Conservation (phyloP, 345 rosid species). For the Eucalyptus sp. region DNA sequence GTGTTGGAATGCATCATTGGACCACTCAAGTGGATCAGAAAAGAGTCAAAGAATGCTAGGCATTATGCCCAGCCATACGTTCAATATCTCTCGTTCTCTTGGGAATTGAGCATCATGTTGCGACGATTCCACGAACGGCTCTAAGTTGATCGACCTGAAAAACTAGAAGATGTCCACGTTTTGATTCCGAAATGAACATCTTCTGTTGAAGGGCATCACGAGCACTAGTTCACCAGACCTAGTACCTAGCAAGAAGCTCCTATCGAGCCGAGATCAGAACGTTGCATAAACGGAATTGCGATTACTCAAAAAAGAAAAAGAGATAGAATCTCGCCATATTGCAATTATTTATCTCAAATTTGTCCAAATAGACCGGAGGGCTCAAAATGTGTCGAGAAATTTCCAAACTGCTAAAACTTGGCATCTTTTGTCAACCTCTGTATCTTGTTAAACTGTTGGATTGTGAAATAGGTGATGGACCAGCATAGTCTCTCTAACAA, state of each 20-base stretch:
- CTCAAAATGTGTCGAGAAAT: background rate
- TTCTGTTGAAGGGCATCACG: background rate
- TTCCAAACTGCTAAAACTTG: background rate
- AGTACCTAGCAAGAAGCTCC: background rate
- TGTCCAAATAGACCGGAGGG: background rate
- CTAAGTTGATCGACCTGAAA: background rate
- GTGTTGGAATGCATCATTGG: background rate
- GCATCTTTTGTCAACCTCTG: background rate
- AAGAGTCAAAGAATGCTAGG: background rate
- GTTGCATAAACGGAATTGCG: rapidly evolving
- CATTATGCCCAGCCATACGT: background rate
- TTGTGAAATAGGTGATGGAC: background rate
- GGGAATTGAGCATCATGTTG: background rate
- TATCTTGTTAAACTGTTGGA: background rate
- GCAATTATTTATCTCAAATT: background rate
- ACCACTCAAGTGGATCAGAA: background rate
- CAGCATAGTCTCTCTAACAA: background rate
- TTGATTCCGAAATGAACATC: background rate
- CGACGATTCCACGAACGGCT: background rate
- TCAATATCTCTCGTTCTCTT: background rate
- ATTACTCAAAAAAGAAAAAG: background rate
- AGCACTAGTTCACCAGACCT: background rate
- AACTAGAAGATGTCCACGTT: background rate
- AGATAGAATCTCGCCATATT: background rate
- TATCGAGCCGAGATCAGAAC: background rate